phyloP scores from a whole-genome alignment of 2,329 filamentous ascomycete species.

The Hypoxylon sp. region DNA sequence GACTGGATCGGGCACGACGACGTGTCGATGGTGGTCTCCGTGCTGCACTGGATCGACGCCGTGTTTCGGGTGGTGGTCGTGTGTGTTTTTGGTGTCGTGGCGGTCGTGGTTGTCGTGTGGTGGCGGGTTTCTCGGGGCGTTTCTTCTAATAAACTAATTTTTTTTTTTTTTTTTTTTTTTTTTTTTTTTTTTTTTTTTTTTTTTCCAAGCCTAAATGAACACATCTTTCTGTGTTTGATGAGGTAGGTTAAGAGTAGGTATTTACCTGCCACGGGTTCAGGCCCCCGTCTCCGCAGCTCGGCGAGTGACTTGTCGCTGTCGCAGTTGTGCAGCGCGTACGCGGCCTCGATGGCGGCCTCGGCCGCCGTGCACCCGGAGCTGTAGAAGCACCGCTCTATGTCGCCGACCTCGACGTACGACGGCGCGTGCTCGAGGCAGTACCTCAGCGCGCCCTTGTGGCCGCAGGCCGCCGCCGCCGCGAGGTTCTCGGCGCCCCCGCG shows the following conservation, averaged over 20 bases:
- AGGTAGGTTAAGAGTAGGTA: too few species aligned
- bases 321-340: conserved; percentile 52
- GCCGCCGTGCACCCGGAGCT: conserved; percentile 53
- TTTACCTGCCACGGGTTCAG: conserved; percentile 43
- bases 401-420: conserved; percentile 45
- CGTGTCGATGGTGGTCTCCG: conserved; percentile 52
- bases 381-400: conserved; percentile 55
- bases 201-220: too few species aligned
- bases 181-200: too few species aligned
- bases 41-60: conserved; percentile 43
- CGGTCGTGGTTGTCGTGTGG: conserved; percentile 17
- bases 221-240: too few species aligned
- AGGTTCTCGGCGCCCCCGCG: conserved; percentile 54
- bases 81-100: not conserved
- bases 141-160: too few species aligned
- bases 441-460: conserved; percentile 56
- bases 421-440: conserved; percentile 57
- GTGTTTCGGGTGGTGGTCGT: conserved; percentile 28
- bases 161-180: too few species aligned
- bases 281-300: conserved; percentile 44
- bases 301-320: conserved; percentile 37
- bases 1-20: conserved; percentile 56
- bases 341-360: conserved; percentile 52
- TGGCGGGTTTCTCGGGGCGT: conserved; percentile 18
- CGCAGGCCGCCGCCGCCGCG: conserved; percentile 58